These are phyloP conservation scores for Ophiostoma piceae DNA, from an alignment of 2,329 filamentous ascomycete genomes.

Conservation along the genomic window DNA sequence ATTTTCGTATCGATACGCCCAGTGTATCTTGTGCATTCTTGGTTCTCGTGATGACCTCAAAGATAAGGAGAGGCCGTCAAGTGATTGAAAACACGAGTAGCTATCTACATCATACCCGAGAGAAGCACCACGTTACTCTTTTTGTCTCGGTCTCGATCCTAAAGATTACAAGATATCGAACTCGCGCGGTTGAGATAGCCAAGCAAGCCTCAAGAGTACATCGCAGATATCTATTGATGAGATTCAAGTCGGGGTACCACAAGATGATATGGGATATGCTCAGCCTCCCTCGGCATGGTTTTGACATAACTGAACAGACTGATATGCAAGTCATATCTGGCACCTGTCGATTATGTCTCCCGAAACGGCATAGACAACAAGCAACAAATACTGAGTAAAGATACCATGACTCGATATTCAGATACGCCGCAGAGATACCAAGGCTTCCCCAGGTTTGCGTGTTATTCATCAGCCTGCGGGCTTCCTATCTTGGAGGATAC, in stretches of 20 bases:
- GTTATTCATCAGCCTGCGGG: neutral
- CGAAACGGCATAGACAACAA: neutral
- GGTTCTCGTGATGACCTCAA: neutral
- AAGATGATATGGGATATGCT: neutral
- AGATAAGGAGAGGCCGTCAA: neutral
- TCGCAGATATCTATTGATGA: neutral
- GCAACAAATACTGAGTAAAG: neutral
- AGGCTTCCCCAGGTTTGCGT: slow-evolving; percentile 14
- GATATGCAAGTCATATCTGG: neutral
- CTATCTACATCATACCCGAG: neutral
- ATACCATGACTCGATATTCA: neutral
- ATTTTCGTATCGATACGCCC: neutral
- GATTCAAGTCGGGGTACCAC: no score
- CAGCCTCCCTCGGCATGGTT: neutral
- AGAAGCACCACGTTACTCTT: neutral
- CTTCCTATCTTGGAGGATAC: slow-evolving; percentile 5
- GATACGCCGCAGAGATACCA: neutral
- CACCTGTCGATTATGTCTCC: neutral
- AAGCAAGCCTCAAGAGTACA: no score
- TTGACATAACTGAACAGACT: neutral
- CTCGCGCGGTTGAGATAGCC: neutral
- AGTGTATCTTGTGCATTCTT: neutral
- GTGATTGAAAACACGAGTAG: neutral
- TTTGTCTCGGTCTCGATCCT: neutral
- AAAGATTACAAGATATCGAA: neutral